These are phyloP conservation scores for Cladosporium sp. DNA, from an alignment of 2,329 filamentous ascomycete genomes.

Conservation along the genomic window DNA sequence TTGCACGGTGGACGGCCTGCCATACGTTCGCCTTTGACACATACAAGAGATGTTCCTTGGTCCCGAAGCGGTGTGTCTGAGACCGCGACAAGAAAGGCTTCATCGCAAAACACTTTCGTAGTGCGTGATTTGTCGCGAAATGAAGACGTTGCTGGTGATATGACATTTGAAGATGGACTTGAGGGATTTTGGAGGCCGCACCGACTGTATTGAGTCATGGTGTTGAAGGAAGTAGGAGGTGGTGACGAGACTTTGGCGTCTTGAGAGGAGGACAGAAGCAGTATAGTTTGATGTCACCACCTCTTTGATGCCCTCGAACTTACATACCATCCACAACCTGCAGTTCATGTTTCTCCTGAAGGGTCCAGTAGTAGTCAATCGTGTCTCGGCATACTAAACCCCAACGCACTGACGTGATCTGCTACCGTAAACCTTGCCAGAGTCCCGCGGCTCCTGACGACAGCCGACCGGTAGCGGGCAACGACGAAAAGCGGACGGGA, in stretches of 20 bases:
- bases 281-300: no score
- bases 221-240: not conserved
- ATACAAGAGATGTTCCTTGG: not conserved
- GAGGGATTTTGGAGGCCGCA: slow-evolving; percentile 42
- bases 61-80: not conserved
- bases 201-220: slow-evolving; percentile 37
- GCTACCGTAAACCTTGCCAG: not conserved
- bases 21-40: not conserved
- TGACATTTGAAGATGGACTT: not conserved
- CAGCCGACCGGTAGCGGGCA: slow-evolving; percentile 7
- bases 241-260: no score
- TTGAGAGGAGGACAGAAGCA: no score
- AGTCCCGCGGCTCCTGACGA: slow-evolving; percentile 7
- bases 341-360: no score
- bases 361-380: no score
- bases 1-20: no score
- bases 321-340: no score
- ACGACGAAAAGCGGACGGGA: slow-evolving; percentile 10
- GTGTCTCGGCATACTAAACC: not conserved
- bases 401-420: slow-evolving; percentile 13
- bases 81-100: not conserved
- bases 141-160: not conserved
- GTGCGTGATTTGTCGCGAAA: not conserved
- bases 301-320: no score
- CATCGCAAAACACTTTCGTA: not conserved